Conservation (phyloP, 83 land plant genomes). For the Thuja plicata region DNA sequence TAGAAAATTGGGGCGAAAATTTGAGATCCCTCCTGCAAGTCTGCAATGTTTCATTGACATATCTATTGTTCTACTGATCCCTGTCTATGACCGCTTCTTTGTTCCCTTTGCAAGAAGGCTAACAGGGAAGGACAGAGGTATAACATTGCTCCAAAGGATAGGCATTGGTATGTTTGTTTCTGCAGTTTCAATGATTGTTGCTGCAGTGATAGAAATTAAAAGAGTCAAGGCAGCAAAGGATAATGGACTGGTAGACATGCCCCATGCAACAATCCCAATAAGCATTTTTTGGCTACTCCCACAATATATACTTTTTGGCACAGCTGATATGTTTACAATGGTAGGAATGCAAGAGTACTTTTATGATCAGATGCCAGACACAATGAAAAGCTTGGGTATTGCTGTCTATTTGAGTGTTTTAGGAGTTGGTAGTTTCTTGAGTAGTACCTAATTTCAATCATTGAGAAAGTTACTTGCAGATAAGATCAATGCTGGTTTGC, state of each 20-base stretch:
- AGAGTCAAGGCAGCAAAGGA: constrained; percentile 9
- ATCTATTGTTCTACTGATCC: constrained; percentile 21
- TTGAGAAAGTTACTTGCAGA: constrained; percentile 27
- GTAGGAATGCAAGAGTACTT: constrained; percentile 31
- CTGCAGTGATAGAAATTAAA: constrained; percentile 37
- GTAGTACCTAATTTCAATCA: constrained; percentile 35
- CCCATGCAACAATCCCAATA: neutral
- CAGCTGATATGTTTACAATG: neutral
- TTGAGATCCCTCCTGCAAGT: neutral
- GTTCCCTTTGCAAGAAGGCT: constrained; percentile 27
- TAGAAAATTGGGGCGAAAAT: constrained; percentile 29
- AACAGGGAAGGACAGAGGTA: constrained; percentile 30
- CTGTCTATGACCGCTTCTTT: constrained; percentile 32
- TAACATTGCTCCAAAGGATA: constrained; percentile 67
- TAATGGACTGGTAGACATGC: constrained; percentile 24
- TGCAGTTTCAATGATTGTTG: constrained; percentile 36
- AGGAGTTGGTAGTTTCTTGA: constrained; percentile 48
- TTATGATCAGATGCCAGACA: constrained; percentile 54
- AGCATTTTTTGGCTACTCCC: constrained; percentile 14
- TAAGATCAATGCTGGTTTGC: constrained; percentile 35
- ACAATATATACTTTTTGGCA: constrained; percentile 9
- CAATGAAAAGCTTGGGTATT: constrained; percentile 49
- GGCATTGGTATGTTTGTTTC: constrained; percentile 52
- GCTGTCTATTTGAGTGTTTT: constrained; percentile 37
- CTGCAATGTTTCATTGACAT: neutral